A percentile compares a stretch with the other conserved stretches of the same genome.
These are phyloP conservation scores for Alternaria angustiovoidea DNA, from an alignment of 2,329 filamentous ascomycete species.

Conservation along the genomic window DNA sequence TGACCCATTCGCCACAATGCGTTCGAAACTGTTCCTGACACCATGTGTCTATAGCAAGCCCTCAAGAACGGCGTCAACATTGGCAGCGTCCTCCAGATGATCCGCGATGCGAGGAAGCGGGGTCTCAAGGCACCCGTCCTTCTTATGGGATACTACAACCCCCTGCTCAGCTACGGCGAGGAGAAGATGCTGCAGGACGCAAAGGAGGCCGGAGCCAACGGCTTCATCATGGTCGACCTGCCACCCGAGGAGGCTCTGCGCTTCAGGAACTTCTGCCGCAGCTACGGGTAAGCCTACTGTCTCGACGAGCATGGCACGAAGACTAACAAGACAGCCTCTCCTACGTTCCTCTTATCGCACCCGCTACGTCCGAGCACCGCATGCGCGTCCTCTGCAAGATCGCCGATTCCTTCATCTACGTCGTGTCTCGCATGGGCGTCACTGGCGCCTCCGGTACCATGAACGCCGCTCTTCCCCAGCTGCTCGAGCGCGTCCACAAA, in stretches of 20 bases:
- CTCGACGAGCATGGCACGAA: background rate
- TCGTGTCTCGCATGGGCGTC: slow-evolving; percentile 96
- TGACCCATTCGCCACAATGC: slow-evolving; percentile 36
- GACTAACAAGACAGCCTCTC: slow-evolving; percentile 68
- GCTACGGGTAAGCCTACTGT: slow-evolving; percentile 67
- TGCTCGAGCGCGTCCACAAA: slow-evolving; percentile 85
- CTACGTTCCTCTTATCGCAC: slow-evolving; percentile 96
- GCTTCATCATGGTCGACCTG: slow-evolving; percentile 95
- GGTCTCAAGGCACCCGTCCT: slow-evolving; percentile 85
- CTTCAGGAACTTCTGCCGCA: slow-evolving; percentile 85
- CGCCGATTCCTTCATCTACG: slow-evolving; percentile 98
- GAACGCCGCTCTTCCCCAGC: slow-evolving; percentile 80
- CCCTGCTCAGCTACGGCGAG: slow-evolving; percentile 91
- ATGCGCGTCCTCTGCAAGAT: slow-evolving; percentile 97
- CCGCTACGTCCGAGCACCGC: slow-evolving; percentile 87
- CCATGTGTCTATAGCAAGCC: slow-evolving; percentile 61
- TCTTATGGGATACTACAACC: slow-evolving; percentile 99
- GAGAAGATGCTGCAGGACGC: slow-evolving; percentile 86
- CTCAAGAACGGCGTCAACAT: slow-evolving; percentile 90
- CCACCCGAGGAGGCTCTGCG: slow-evolving; percentile 94
- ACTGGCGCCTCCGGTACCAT: slow-evolving; percentile 88
- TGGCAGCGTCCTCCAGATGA: slow-evolving; percentile 79
- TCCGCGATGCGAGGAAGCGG: slow-evolving; percentile 77
- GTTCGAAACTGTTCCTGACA: slow-evolving; percentile 22
- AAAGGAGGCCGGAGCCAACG: slow-evolving; percentile 84